These are phyloP conservation scores for Cercospora zeae-maydis DNA, from an alignment of 2,329 filamentous ascomycete species.

Conservation along the genomic window DNA sequence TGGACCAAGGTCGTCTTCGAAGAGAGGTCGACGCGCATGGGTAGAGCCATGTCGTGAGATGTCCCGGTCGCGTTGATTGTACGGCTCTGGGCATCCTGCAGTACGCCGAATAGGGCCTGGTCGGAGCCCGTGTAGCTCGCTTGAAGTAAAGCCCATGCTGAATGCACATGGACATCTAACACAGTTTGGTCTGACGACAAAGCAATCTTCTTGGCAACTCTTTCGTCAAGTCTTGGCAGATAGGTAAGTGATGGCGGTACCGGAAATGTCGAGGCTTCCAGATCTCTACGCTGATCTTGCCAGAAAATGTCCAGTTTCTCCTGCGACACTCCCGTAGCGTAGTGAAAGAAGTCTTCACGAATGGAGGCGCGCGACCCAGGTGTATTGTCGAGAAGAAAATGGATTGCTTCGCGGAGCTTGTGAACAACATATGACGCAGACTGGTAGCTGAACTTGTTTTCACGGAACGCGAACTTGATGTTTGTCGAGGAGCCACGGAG, in stretches of 20 bases:
- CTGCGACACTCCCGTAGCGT: background rate
- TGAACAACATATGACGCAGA: background rate
- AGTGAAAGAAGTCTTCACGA: background rate
- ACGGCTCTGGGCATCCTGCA: background rate
- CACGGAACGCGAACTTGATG: background rate
- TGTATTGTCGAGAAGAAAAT: background rate
- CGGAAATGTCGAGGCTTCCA: background rate
- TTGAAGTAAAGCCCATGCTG: slow-evolving; percentile 9
- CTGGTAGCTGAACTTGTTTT: background rate
- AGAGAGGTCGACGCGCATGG: background rate
- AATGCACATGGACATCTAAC: background rate
- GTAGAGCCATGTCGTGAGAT: background rate
- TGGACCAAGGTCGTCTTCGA: background rate
- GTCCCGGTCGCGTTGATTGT: too few species aligned
- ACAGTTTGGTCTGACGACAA: background rate
- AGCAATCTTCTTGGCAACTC: background rate
- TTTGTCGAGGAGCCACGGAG: background rate
- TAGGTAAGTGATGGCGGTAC: background rate
- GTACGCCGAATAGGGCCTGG: slow-evolving; percentile 11
- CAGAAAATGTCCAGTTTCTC: background rate
- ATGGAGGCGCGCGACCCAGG: background rate
- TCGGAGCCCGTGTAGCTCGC: slow-evolving; percentile 3
- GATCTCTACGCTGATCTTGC: background rate
- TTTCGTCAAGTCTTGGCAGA: background rate
- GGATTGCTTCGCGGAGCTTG: background rate